Base-by-base conservation (phyloP, 2,329 filamentous ascomycete species). In the Helotiales sp. region DNA sequence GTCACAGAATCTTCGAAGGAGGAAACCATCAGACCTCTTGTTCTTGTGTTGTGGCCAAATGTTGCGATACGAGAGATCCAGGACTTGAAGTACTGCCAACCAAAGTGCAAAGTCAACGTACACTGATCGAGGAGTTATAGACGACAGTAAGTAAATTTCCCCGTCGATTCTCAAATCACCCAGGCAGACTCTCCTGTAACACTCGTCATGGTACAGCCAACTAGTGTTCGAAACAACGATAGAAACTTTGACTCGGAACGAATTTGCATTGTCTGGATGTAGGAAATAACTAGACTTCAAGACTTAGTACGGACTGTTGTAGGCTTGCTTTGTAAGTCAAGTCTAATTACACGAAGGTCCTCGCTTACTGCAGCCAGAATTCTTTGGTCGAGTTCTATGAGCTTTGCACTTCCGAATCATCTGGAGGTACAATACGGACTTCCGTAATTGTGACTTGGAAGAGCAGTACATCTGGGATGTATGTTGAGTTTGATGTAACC, bases 391-490 rank as follows among this genome's bases (percentile, higher is more conserved):
- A n/a, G n/a, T n/a, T 32, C 61, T 45, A 54, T n/a, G n/a, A n/a
- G n/a, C 61, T 11, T 32, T 24, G 22, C 28, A 61, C 28, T 24
- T 24, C 20, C 6, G 32, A 54, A 28, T 64, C 65, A 20, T 61
- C 55, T 59, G 55, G 65, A 28, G 50, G 62, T 50, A 17, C 17
- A 20, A n/a, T 6, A 20, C n/a, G n/a, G 8, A 45, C 6, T 6
- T 45, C 17, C 7, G 17, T 6, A 20, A 1, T 45, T 5, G n/a
- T n/a, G n/a, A n/a, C n/a, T n/a, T n/a, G n/a, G n/a, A n/a, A n/a
- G n/a, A n/a, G n/a, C n/a, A n/a, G n/a, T n/a, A n/a, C n/a, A n/a
- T n/a, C n/a, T n/a, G n/a, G n/a, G n/a, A n/a, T n/a, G n/a, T n/a
- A n/a, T n/a, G n/a, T n/a, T n/a, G n/a, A n/a, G n/a, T n/a, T n/a